Evolutionary conservation across 1,284 basidiomycete species (phyloP).

Genomic region (Singerocomus inundabilis): DNA sequence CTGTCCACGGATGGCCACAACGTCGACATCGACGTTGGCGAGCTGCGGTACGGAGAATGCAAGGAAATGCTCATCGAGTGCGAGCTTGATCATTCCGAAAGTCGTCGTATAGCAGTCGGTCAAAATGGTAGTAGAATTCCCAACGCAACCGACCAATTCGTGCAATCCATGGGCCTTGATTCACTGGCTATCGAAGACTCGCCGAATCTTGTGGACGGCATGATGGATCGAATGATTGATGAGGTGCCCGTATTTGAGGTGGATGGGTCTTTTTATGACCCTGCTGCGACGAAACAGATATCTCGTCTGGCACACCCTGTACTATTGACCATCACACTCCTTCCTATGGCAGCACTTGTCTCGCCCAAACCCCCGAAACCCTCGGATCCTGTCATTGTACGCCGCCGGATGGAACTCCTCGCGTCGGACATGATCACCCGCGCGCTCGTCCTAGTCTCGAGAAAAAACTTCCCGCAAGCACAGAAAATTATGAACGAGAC

Average conservation of each 20-base stretch:
- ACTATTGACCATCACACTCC: slow-evolving; percentile 83
- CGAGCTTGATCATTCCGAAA: slow-evolving; percentile 79
- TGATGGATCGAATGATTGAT: slow-evolving; percentile 90
- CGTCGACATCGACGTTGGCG: slow-evolving; percentile 93
- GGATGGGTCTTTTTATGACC: slow-evolving; percentile 91
- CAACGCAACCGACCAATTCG: slow-evolving; percentile 79
- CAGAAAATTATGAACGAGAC: slow-evolving; percentile 88
- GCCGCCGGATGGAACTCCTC: slow-evolving; percentile 91
- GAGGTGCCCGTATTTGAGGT: slow-evolving; percentile 92
- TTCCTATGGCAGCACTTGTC: slow-evolving; percentile 51
- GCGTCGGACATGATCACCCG: slow-evolving; percentile 94
- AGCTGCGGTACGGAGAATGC: slow-evolving; percentile 86
- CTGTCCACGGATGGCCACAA: slow-evolving; percentile 86
- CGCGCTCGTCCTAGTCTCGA: slow-evolving; percentile 82
- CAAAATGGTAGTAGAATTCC: slow-evolving; percentile 39
- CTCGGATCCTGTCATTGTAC: slow-evolving; percentile 83
- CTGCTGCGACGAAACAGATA: slow-evolving; percentile 75
- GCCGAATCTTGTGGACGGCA: slow-evolving; percentile 72
- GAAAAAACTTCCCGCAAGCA: slow-evolving; percentile 84
- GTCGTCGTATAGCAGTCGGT: slow-evolving; percentile 33
- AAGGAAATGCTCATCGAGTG: slow-evolving; percentile 95
- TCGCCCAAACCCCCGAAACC: slow-evolving; percentile 48
- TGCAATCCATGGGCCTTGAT: slow-evolving; percentile 77
- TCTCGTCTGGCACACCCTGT: slow-evolving; percentile 86
- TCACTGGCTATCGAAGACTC: slow-evolving; percentile 68